phyloP scores from a whole-genome alignment of 2,329 filamentous ascomycete species.

The Aspergillus ochraceus region DNA sequence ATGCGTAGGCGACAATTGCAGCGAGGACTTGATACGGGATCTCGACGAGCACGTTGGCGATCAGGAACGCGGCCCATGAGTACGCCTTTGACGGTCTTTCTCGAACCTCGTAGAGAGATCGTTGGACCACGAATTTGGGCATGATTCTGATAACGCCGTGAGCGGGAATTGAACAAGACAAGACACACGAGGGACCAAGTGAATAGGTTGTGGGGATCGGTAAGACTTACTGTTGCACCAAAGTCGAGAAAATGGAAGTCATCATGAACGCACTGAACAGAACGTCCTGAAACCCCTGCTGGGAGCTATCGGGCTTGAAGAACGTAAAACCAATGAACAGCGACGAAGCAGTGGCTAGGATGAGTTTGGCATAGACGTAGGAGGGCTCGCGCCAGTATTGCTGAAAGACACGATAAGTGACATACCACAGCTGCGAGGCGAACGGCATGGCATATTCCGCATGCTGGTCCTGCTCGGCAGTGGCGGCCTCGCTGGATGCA shows the following conservation, averaged over 20 bases:
- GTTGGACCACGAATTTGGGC: constrained; percentile 81
- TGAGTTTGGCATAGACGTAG: constrained; percentile 80
- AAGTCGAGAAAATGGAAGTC: constrained; percentile 54
- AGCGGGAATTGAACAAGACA: neutral
- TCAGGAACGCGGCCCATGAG: constrained; percentile 81
- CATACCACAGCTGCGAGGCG: constrained; percentile 62
- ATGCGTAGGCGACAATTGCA: constrained; percentile 73
- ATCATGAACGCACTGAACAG: constrained; percentile 86
- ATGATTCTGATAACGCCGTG: constrained; percentile 48
- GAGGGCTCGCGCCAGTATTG: constrained; percentile 86
- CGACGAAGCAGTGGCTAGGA: constrained; percentile 62
- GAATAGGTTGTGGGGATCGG: constrained; percentile 54
- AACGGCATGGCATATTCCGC: constrained; percentile 84
- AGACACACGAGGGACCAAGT: neutral
- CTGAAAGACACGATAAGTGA: constrained; percentile 74
- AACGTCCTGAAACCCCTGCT: constrained; percentile 80
- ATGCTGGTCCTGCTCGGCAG: constrained; percentile 64
- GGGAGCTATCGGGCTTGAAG: constrained; percentile 67
- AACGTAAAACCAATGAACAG: constrained; percentile 83
- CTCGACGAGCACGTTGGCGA: constrained; percentile 80
- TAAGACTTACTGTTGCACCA: constrained; percentile 50
- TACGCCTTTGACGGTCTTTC: constrained; percentile 84
- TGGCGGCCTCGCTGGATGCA: constrained; percentile 44
- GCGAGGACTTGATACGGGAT: constrained; percentile 78
- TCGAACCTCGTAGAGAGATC: constrained; percentile 79